Base-by-base conservation (phyloP, 345 rosid species). In the Linum lewisii region DNA sequence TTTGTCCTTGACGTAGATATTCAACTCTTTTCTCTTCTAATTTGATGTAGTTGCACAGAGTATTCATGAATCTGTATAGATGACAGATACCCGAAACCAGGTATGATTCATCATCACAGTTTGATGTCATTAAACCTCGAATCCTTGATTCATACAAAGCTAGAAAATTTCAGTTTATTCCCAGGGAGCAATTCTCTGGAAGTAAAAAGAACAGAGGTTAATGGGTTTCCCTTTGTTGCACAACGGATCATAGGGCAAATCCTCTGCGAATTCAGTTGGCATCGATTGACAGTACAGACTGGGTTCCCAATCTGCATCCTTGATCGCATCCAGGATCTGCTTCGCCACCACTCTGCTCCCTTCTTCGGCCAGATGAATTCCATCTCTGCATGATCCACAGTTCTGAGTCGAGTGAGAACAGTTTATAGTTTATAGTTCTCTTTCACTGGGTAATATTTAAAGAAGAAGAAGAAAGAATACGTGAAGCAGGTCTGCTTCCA, bases 241-340 rank as follows among this genome's bases (percentile, higher is more conserved):
- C 0, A 67, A 58, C 0, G 59, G 63, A 65, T 70, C 60, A 75
- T 62, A 36, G 6, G 64, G 67, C 3, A 77, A 79, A 59, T 74
- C 72, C 56, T 81, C 83, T 0, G 69, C 61, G 32, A 84, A 91
- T 61, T 91, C 96, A 6, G 66, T 7, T 0, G 82, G 77, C 72
- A 91, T 68, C 0, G 74, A 61, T 59, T 69, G 77, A 88, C 92
- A 79, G 44, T 78, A 38, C 22, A 88, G 81, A 64, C 82, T 81
- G 2, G 95, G 98, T 55, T 81, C 71, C 98, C 92, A 91, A 11
- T 81, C 77, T 6, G 91, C 84, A 65, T 80, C 91, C 57, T 58
- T 69, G 42, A 91, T 60, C 4, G 64, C 83, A 57, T 73, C 80
- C 59, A 81, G 10, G 19, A 91, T 75, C 79, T 84, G 95, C 67